Evolutionary conservation across 202 grass and related monocot genomes (phyloP), one percentile per base, ranked within the genome.

Genomic region (Bolboschoenoplectus hybrid): DNA sequence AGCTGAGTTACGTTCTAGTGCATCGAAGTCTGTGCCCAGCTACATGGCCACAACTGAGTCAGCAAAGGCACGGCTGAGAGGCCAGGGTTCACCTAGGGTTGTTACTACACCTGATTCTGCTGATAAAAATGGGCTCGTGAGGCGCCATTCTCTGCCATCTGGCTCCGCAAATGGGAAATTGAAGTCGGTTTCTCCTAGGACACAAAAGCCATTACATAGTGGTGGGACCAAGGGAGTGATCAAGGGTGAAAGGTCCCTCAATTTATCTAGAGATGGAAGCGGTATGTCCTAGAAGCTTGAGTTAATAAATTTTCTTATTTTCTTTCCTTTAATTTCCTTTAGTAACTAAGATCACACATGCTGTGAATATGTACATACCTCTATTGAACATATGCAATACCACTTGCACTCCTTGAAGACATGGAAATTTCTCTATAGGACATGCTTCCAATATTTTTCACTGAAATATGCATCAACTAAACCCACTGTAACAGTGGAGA

Each of bases 11-110:
- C 55, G 47, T 49, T 70, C 81, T 45, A 60, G 69, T 61, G 47
- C 88, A 38, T 61, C 46, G 2, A 84, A 70, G 66, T 17, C 13
- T 39, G 63, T 89, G 20, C 88, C 88, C 13, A 89, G 88, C 69
- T 89, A 89, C 46, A 89, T 89, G 88, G 88, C 85, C 53, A 34
- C 88, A 2, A 89, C 88, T 69, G 58, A 75, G 20, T 89, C 88
- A 44, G 84, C 85, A 26, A 89, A 89, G 68, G 88, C 88, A 26
- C 85, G 85, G 12, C 20, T 89, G 34, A 65, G 81, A 69, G 79
- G 80, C 7, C 88, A 86, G 70, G 62, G 67, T 80, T 89, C 88
- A 34, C 84, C 79, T 65, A 84, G 73, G 47, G 49, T 84, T 67
- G 69, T 39, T 53, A 64, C 80, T 14, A 46, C 80, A 50, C 51